A percentile compares a stretch with the other conserved stretches of the same genome.
These are phyloP conservation scores for Lanmaoa pseudosensibilis DNA, from an alignment of 768 basidiomycete species.

Conservation along the genomic window DNA sequence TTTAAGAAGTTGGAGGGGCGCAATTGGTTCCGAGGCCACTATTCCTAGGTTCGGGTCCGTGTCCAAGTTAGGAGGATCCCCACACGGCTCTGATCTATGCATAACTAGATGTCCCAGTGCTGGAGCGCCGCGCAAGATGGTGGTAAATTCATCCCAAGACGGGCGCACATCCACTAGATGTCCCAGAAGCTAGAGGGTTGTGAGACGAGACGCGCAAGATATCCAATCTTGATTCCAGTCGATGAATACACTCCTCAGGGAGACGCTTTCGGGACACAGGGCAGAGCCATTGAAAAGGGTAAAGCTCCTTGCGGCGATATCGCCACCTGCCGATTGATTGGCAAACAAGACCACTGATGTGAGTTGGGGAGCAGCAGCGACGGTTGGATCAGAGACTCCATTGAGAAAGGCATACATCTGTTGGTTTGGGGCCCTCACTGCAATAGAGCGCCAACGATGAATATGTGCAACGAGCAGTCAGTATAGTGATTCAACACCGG, in stretches of 20 bases:
- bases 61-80: conserved; percentile 39
- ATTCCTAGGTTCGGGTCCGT: conserved; percentile 24
- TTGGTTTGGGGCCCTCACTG: conserved; percentile 43
- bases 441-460: conserved; percentile 49
- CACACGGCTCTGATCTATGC: conserved; percentile 50
- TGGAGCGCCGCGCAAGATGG: conserved; percentile 52
- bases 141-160: conserved; percentile 48
- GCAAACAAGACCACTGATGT: conserved; percentile 54
- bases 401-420: conserved; percentile 47
- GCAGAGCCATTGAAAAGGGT: conserved; percentile 49
- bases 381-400: conserved; percentile 37
- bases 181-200: conserved; percentile 58
- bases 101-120: conserved; percentile 52
- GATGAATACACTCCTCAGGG: conserved; percentile 66
- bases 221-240: conserved; percentile 51
- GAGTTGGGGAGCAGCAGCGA: conserved; percentile 48
- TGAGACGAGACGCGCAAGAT: conserved; percentile 27
- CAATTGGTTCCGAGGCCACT: no score
- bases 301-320: conserved; percentile 40
- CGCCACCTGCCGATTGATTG: conserved; percentile 40
- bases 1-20: no score
- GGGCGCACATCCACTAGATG: conserved; percentile 64
- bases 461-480: conserved; percentile 49
- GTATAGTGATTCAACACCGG: conserved; percentile 25
- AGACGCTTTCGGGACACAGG: conserved; percentile 47